Evolutionary conservation across 306 rosid species (phyloP), one percentile per base, ranked within the genome.

Genomic region (Inga oerstediana): DNA sequence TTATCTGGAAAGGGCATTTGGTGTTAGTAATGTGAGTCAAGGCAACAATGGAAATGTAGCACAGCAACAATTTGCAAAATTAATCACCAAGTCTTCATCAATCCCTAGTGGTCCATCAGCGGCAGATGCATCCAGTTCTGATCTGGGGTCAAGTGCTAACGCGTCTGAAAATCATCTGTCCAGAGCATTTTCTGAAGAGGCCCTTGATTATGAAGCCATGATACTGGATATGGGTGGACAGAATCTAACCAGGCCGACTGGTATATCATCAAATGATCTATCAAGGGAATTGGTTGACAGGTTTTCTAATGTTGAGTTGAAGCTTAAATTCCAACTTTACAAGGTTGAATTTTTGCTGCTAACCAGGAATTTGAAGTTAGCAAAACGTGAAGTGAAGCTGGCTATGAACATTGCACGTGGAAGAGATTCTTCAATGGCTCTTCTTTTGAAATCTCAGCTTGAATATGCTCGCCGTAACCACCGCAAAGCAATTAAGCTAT

Each of bases 371-470:
- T 73, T 97, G 84, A 97, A 97, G 89, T 93, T 90, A 84, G 99
- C 99, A 10, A 94, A 97, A 82, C 92, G 98, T 54, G 99, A 97
- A 88, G 97, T 93, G 81, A 97, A 97, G 87, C 88, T 91, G 75
- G 99, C 97, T 72, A 91, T 97, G 98, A 97, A 97, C 89, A 90
- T 96, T 54, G 94, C 95, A 84, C 97, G 95, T 46, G 95, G 94
- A 76, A 87, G 90, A 79, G 99, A 97, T 86, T 92, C 94, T 48
- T 89, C 97, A 56, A 91, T 89, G 97, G 99, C 98, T 84, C 97
- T 97, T 85, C 90, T 97, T 74, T 84, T 97, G 90, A 97, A 97
- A 89, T 94, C 99, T 80, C 97, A 97, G 84, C 94, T 97, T 30
- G 97, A 97, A 89, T 97, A 90, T 87, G 95, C 97, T 56, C 99